Evolutionary conservation across 1,284 basidiomycete species (phyloP).

Genomic region (Hymenochaete sp.): DNA sequence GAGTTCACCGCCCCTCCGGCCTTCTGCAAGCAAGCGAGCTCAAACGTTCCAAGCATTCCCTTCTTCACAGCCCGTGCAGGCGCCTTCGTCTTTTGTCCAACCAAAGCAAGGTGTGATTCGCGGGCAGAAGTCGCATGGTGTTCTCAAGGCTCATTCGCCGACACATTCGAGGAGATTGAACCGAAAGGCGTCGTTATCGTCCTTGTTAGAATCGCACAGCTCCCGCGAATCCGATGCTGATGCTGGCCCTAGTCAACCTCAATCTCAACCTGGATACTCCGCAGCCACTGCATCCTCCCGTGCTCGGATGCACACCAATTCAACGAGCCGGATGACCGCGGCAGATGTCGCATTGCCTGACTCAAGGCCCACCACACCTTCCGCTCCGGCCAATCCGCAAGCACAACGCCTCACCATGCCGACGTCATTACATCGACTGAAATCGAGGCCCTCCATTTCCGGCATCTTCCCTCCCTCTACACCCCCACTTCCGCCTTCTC

Average conservation of each 20-base stretch:
- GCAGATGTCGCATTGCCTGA: slow-evolving; percentile 64
- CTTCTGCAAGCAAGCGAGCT: slow-evolving; percentile 35
- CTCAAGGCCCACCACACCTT: slow-evolving; percentile 66
- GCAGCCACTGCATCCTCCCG: slow-evolving; percentile 70
- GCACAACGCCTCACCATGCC: slow-evolving; percentile 82
- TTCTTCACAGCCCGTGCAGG: slow-evolving; percentile 22
- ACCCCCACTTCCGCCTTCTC: slow-evolving; percentile 29
- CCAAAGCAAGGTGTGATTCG: slow-evolving; percentile 64
- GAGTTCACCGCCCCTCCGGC: slow-evolving; percentile 51
- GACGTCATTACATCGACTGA: slow-evolving; percentile 57
- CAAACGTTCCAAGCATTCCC: slow-evolving; percentile 53
- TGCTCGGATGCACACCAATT: slow-evolving; percentile 59
- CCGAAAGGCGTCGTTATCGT: slow-evolving; percentile 69
- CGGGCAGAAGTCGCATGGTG: slow-evolving; percentile 72
- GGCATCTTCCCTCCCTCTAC: slow-evolving; percentile 47
- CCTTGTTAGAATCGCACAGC: slow-evolving; percentile 49
- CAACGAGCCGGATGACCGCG: slow-evolving; percentile 48
- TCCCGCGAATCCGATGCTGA: slow-evolving; percentile 48
- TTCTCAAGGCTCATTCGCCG: slow-evolving; percentile 62
- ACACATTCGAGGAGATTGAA: slow-evolving; percentile 48
- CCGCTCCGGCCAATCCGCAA: slow-evolving; percentile 49
- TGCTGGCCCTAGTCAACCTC: slow-evolving; percentile 29
- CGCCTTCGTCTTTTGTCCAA: slow-evolving; percentile 44
- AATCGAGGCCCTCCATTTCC: slow-evolving; percentile 64
- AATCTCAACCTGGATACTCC: slow-evolving; percentile 48